Conservation (phyloP, 306 rosid genomes). For the Corylus americana region DNA sequence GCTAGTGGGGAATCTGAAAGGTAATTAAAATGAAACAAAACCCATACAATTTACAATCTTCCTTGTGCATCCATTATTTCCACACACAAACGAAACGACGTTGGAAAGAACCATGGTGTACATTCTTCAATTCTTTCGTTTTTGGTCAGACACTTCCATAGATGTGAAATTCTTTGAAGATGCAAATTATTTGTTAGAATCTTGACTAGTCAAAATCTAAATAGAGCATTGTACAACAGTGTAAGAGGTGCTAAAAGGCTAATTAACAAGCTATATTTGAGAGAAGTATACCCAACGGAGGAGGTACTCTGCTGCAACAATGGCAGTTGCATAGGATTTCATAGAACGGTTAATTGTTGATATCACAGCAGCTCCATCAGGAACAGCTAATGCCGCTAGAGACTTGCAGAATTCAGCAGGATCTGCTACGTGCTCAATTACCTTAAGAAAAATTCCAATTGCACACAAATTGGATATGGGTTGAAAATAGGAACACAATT, state of each 20-base stretch:
- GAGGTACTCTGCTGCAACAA: slow-evolving; percentile 84
- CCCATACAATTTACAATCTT: neutral
- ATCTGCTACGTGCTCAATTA: slow-evolving; percentile 91
- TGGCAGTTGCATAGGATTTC: slow-evolving; percentile 86
- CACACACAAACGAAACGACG: neutral
- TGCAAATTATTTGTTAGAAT: neutral
- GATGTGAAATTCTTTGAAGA: neutral
- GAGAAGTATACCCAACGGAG: slow-evolving; percentile 71
- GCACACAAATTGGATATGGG: slow-evolving; percentile 12
- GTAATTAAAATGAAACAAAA: neutral
- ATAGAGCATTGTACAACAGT: neutral
- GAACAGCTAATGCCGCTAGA: slow-evolving; percentile 62
- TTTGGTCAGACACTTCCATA: neutral
- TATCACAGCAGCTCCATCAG: slow-evolving; percentile 79
- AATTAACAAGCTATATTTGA: slow-evolving; percentile 4
- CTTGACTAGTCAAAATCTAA: neutral
- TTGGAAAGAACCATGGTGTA: neutral
- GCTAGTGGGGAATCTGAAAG: too few relatives aligned
- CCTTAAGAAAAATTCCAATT: slow-evolving; percentile 41
- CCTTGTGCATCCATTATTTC: neutral
- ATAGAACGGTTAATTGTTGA: slow-evolving; percentile 87
- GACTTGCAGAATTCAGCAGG: slow-evolving; percentile 95
- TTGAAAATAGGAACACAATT: slow-evolving; percentile 10
- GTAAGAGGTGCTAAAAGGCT: neutral
- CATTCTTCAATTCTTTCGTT: neutral